A percentile compares a stretch with the other conserved stretches of the same genome.
phyloP scores from a whole-genome alignment of 1,284 basidiomycete genomes.

The Hortiboletus rubellus region DNA sequence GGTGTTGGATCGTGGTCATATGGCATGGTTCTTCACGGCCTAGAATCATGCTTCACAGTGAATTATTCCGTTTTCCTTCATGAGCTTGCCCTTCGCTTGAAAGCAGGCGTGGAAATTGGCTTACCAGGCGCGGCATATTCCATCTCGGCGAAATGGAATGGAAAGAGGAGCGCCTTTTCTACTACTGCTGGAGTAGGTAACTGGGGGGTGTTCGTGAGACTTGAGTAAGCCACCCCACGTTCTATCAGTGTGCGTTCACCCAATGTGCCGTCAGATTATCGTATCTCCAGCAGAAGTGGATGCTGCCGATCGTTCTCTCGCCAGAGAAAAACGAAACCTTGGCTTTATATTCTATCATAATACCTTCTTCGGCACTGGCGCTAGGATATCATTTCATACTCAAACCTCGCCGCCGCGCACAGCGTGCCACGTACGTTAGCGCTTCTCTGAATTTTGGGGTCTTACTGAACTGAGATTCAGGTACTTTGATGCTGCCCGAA shows the following conservation, averaged over 20 bases:
- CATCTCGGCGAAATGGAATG: conserved; percentile 35
- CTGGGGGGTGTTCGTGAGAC: conserved; percentile 34
- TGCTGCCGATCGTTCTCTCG: conserved; percentile 55
- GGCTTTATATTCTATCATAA: conserved; percentile 43
- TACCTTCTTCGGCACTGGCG: conserved; percentile 49
- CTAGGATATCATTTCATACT: conserved; percentile 53
- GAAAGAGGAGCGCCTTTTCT: conserved; percentile 31
- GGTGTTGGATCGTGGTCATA: conserved; percentile 35
- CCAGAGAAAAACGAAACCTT: conserved; percentile 46
- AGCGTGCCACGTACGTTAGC: conserved; percentile 37
- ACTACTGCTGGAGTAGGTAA: conserved; percentile 35
- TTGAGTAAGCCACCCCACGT: conserved; percentile 29
- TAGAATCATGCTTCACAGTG: conserved; percentile 32
- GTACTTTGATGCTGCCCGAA: conserved; percentile 52
- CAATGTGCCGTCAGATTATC: conserved; percentile 35
- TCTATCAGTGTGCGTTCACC: conserved; percentile 5
- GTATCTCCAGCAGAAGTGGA: conserved; percentile 54
- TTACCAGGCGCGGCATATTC: conserved; percentile 29
- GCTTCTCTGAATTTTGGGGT: conserved; percentile 9
- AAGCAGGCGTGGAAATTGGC: conserved; percentile 36
- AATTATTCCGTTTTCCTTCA: conserved; percentile 34
- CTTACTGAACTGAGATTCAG: conserved; percentile 38
- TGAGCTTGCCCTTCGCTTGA: conserved; percentile 36
- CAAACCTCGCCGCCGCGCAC: conserved; percentile 46
- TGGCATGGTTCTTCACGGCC: conserved; percentile 31